Conservation (phyloP, 208 protist species). For the Porcisia hertigi region DNA sequence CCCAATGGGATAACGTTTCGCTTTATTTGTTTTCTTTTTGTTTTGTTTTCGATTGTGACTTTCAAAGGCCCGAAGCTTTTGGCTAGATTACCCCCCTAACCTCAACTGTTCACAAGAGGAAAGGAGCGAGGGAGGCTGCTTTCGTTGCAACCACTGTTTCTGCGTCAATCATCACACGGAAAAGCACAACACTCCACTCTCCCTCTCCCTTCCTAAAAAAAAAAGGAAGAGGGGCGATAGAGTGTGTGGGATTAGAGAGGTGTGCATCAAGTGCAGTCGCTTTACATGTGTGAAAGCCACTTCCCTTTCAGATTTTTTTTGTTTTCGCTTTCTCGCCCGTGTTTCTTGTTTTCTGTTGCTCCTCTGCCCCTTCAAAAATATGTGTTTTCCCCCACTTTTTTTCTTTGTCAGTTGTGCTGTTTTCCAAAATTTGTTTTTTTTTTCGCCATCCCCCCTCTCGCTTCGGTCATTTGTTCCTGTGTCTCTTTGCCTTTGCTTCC, state of each 20-base stretch:
- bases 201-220: background rate
- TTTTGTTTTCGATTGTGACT: background rate
- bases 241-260: too few species aligned
- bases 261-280: slow-evolving; percentile 3
- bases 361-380: too few species aligned
- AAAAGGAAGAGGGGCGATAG: background rate
- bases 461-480: background rate
- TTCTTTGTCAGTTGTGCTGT: too few species aligned
- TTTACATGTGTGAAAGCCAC: background rate
- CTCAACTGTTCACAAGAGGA: background rate
- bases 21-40: background rate
- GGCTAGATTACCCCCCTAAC: background rate
- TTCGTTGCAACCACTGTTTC: background rate
- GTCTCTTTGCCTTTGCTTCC: slow-evolving; percentile 13
- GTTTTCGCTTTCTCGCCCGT: background rate
- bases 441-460: background rate
- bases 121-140: background rate
- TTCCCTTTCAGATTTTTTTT: background rate
- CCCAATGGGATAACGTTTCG: background rate
- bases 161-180: background rate
- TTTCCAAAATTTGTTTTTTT: background rate
- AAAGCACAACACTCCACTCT: too few species aligned
- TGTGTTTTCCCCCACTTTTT: too few species aligned
- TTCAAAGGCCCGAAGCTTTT: background rate
- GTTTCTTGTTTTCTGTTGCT: background rate